Percentiles rank a stretch among this genome's conserved stretches.
These are phyloP conservation scores for Shiraia sp. DNA, from an alignment of 2,329 filamentous ascomycete species.

Conservation along the genomic window DNA sequence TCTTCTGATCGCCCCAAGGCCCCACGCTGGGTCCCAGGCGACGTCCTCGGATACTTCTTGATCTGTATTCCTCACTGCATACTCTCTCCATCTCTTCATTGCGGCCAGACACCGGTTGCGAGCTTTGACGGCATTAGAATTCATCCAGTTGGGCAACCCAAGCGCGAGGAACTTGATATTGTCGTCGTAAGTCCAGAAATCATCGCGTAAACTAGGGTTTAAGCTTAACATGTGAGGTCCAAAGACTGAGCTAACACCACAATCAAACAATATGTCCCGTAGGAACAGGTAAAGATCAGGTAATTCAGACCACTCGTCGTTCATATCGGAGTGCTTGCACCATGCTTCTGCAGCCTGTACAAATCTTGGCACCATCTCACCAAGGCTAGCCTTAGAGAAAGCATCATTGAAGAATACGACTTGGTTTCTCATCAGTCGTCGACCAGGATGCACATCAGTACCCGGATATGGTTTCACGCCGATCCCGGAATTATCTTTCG, in stretches of 20 bases:
- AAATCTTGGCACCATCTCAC: conserved; percentile 9
- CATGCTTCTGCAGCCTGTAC: conserved; percentile 2
- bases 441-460: conserved; percentile 9
- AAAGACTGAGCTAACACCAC: conserved; percentile 10
- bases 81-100: conserved; percentile 14
- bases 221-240: conserved; percentile 8
- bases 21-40: conserved; percentile 11
- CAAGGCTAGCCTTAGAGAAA: conserved; percentile 7
- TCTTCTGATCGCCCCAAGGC: conserved; percentile 5
- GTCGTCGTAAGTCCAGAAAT: conserved; percentile 15
- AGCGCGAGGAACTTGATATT: conserved; percentile 9
- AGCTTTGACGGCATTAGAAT: neutral
- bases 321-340: neutral
- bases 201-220: conserved; percentile 12
- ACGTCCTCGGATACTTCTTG: conserved; percentile 1
- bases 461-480: conserved; percentile 12
- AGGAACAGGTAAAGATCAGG: conserved; percentile 16
- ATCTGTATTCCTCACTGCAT: conserved; percentile 5
- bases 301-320: conserved; percentile 9
- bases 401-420: conserved; percentile 12
- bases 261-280: conserved; percentile 8
- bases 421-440: conserved; percentile 12
- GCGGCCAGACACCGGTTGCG: conserved; percentile 7
- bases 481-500: conserved; percentile 11
- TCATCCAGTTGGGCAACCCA: conserved; percentile 9